Percentiles rank a stretch among this genome's conserved stretches.
phyloP scores from a whole-genome alignment of 2,329 filamentous ascomycete species.

The Cladorrhinum sp. region DNA sequence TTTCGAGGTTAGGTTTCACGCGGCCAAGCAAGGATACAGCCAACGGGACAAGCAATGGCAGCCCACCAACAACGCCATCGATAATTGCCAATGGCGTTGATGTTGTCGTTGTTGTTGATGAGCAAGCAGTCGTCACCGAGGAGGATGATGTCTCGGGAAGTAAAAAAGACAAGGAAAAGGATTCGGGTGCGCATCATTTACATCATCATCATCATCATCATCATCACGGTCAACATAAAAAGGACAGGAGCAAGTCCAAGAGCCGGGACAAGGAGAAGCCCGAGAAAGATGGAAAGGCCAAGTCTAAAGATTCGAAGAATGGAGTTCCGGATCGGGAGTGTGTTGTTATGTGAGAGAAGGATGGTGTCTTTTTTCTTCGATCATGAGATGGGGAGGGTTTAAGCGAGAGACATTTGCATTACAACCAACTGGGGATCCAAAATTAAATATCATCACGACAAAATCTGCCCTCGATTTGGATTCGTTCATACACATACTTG shows the following conservation, averaged over 20 bases:
- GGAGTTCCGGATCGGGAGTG: slow-evolving; percentile 27
- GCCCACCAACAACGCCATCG: slow-evolving; percentile 1
- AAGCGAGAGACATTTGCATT: background rate
- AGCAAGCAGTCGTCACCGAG: slow-evolving; percentile 20
- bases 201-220: slow-evolving; percentile 22
- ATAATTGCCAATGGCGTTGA: background rate
- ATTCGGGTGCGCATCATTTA: background rate
- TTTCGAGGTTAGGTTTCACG: slow-evolving; percentile 53
- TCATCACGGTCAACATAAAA: slow-evolving; percentile 26
- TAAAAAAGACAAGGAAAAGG: slow-evolving; percentile 10
- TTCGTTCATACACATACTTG: too few species aligned
- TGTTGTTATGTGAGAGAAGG: slow-evolving; percentile 22
- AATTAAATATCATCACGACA: too few species aligned
- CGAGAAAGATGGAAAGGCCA: slow-evolving; percentile 10
- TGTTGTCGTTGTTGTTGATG: slow-evolving; percentile 12
- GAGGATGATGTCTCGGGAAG: slow-evolving; percentile 19
- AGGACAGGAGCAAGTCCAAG: slow-evolving; percentile 32
- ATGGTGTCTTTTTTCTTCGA: too few species aligned
- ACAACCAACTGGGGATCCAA: background rate
- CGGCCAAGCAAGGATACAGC: slow-evolving; percentile 50
- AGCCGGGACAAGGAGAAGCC: slow-evolving; percentile 20
- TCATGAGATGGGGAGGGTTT: too few species aligned
- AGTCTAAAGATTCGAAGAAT: slow-evolving; percentile 15
- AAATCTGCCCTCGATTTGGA: too few species aligned
- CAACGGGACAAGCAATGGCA: slow-evolving; percentile 28